Conservation (phyloP, 306 rosid species). For the Quercus variabilis region DNA sequence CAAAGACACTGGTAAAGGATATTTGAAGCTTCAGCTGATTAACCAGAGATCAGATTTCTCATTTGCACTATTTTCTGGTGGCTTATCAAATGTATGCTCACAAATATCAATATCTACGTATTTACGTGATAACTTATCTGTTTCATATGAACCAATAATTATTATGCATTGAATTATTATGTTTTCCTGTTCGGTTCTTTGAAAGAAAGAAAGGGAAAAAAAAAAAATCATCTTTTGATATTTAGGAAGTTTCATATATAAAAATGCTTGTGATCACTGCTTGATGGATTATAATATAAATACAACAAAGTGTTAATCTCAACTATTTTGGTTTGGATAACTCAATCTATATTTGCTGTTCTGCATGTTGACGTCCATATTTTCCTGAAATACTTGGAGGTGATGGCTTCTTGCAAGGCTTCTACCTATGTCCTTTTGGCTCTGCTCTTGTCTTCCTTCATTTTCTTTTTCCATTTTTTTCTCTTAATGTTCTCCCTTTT, state of each 20-base stretch:
- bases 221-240: not conserved
- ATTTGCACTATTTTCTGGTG: slow-evolving; percentile 81
- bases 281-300: not conserved
- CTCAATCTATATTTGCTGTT: not conserved
- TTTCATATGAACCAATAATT: not conserved
- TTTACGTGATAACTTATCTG: not conserved
- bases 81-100: slow-evolving; percentile 55
- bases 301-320: not conserved
- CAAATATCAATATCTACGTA: not conserved
- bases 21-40: slow-evolving; percentile 75
- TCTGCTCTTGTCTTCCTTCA: not conserved
- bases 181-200: not conserved
- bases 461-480: not conserved
- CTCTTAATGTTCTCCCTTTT: not conserved
- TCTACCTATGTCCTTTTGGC: not conserved
- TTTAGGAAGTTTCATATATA: not conserved
- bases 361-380: not conserved
- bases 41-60: slow-evolving; percentile 95
- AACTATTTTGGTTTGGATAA: not conserved
- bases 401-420: not conserved
- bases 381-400: not conserved
- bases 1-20: slow-evolving; percentile 64
- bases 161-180: not conserved
- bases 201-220: not conserved
- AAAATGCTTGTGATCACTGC: not conserved